phyloP scores from a whole-genome alignment of 2,329 filamentous ascomycete species.

The Neonectria faginata region DNA sequence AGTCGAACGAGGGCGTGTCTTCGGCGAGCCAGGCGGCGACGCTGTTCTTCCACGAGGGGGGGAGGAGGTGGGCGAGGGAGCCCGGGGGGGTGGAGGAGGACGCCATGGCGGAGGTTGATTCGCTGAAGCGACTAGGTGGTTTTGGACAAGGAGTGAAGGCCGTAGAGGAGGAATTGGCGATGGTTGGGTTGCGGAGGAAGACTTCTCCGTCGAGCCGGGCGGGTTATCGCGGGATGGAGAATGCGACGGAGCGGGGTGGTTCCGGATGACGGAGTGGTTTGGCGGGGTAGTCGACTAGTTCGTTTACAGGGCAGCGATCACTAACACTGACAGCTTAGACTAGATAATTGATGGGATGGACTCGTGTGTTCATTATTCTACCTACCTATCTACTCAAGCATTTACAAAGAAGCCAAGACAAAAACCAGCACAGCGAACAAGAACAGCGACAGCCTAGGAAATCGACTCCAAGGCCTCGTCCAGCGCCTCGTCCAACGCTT shows the following conservation, averaged over 20 bases:
- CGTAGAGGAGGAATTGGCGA: neutral
- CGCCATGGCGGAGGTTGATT: constrained; percentile 28
- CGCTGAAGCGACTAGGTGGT: neutral
- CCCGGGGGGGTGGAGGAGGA: constrained; percentile 49
- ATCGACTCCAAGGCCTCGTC: neutral
- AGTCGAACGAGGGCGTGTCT: constrained; percentile 96
- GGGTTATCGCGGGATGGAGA: constrained; percentile 18
- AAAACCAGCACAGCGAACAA: neutral
- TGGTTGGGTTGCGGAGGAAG: neutral
- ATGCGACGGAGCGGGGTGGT: neutral
- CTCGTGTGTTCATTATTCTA: neutral
- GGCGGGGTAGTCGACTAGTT: constrained; percentile 18
- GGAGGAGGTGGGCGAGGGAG: constrained; percentile 76
- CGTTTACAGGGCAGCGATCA: neutral
- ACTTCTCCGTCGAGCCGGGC: constrained; percentile 9
- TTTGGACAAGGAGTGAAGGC: neutral
- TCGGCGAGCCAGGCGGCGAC: constrained; percentile 91
- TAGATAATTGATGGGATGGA: neutral
- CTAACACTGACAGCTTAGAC: too few species aligned
- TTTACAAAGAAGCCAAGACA: neutral
- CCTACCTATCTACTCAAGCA: neutral
- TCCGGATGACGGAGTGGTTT: constrained; percentile 8
- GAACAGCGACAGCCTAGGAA: neutral
- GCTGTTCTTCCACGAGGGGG: constrained; percentile 83
- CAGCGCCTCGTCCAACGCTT: neutral